Evolutionary conservation across 2,329 filamentous ascomycete genomes (phyloP), one percentile per base, ranked within the genome.

Genomic region (Cercospora berteroae): DNA sequence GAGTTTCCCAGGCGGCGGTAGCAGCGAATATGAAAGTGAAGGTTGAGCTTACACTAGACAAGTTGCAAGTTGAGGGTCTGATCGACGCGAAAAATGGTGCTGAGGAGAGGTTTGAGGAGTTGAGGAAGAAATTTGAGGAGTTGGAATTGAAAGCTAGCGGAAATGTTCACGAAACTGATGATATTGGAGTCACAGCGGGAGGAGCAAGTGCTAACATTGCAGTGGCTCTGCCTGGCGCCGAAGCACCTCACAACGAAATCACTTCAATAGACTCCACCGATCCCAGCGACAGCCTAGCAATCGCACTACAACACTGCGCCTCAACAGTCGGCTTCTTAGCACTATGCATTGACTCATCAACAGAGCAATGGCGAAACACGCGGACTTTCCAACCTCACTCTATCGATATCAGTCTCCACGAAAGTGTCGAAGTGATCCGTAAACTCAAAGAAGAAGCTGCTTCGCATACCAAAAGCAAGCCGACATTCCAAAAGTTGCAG

Each of bases 41-140:
- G 7, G 61, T 59, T 1, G 56, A 68, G 25, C 57, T 62, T 8
- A 60, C 63, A 1, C 48, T 67, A 5, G 67, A 70, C 44, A 67
- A 67, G 31, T 56, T 70, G 13, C 67, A 69, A n/a, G 64, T 70
- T 16, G 23, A 67, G 4, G 65, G 59, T 20, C 23, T 72, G 57
- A 59, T 69, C 0, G 63, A 68, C 20, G 67, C 66, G n/a, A 69
- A 70, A 5, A 60, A 70, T 9, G 67, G 63, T 29, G 70, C 70
- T 9, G 65, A 36, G 6, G 10, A 61, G 33, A 25, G 63, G 4
- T 61, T 68, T 52, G 69, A 68, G 20, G 63, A 68, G 36, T 61
- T 72, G n/a, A 64, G 23, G 16, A 33, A 23, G 29, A 52, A 50
- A 12, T 66, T 70, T 39, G 29, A 44, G 3, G 50, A 60, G 7